These are phyloP conservation scores for Rhizoctonia solani DNA, from an alignment of 1,284 basidiomycete genomes.

Conservation along the genomic window DNA sequence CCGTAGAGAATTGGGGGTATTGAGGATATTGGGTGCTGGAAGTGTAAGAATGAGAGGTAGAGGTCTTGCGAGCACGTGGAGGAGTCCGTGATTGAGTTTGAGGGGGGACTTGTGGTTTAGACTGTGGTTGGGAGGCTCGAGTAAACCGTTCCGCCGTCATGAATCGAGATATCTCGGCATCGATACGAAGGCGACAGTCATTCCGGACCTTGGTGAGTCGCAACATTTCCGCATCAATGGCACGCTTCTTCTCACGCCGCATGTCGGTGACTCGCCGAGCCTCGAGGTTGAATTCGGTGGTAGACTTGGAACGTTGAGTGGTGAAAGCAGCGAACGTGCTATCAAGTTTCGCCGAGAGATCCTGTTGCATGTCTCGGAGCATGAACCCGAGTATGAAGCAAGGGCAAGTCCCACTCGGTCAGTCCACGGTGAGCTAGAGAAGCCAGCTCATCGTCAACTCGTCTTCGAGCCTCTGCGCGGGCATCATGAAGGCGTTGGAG, in stretches of 20 bases:
- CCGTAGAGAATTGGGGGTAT: no score
- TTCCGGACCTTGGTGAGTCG: constrained; percentile 15
- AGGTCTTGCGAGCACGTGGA: constrained; percentile 2
- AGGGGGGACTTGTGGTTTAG: neutral
- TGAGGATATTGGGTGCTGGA: neutral
- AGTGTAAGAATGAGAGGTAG: constrained; percentile 5
- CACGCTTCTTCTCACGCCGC: constrained; percentile 27
- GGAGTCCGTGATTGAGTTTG: constrained; percentile 3
- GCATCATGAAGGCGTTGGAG: constrained; percentile 13
- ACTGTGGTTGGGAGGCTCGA: constrained; percentile 20
- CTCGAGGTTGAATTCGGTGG: constrained; percentile 19
- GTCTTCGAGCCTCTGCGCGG: constrained; percentile 6
- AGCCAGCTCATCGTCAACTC: constrained; percentile 19
- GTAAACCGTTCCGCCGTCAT: constrained; percentile 25
- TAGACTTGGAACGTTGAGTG: constrained; percentile 27
- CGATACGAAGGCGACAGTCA: constrained; percentile 10
- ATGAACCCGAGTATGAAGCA: constrained; percentile 23
- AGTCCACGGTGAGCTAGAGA: constrained; percentile 24
- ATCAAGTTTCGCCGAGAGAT: constrained; percentile 3
- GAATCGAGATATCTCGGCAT: constrained; percentile 17
- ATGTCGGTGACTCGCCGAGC: constrained; percentile 10
- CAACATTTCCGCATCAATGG: constrained; percentile 10
- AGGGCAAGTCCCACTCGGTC: constrained; percentile 24
- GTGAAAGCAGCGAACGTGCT: constrained; percentile 14
- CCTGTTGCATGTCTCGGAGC: constrained; percentile 25